Evolutionary conservation across 768 basidiomycete species (phyloP), one percentile per base, ranked within the genome.

Genomic region (Mycena metata): DNA sequence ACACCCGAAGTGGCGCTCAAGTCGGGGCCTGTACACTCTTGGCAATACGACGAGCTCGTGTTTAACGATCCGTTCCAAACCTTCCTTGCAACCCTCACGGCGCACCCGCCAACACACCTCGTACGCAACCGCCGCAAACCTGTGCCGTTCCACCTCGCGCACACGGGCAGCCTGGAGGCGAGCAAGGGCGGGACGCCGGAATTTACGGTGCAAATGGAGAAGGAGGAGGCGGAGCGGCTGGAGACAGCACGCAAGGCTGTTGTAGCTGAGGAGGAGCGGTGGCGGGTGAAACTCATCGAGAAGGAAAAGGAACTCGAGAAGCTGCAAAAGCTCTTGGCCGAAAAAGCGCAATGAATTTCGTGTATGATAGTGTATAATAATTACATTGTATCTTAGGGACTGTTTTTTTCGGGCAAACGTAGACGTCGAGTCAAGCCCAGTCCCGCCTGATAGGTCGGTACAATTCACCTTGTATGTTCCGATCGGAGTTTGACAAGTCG

Each of bases 1-100:
- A 84, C 91, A 5, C 83, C 90, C 10, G 91, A 92, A 17, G 84
- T 84, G 24, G 90, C 92, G 2, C 83, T 88, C 75, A 90, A 89
- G 74, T 75, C 85, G 30, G 91, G 91, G 0, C 92, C 94, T 0
- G 95, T 99, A 33, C 93, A 98, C 77, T 93, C 95, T 0, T 99
- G 97, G 96, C 97, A 99, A 75, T 99, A 99, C 81, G 97, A 99
- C 79, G 98, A 99, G 80, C 88, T 99, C 70, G 95, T 99, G 58
- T 99, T 99, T 81, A 88, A 90, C 75, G 97, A 99, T 73, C 98
- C 98, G 1, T 95, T 91, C 70, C 90, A 93, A 66, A 85, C 90
- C 42, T 96, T 99, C 81, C 87, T 98, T 69, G 89, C 90, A 72
- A 84, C 93, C 56, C 87, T 99, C 58, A 91, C 90, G 0, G 81